Evolutionary conservation across 1,284 basidiomycete species (phyloP).

Genomic region (Microbotryomycetes sp.): DNA sequence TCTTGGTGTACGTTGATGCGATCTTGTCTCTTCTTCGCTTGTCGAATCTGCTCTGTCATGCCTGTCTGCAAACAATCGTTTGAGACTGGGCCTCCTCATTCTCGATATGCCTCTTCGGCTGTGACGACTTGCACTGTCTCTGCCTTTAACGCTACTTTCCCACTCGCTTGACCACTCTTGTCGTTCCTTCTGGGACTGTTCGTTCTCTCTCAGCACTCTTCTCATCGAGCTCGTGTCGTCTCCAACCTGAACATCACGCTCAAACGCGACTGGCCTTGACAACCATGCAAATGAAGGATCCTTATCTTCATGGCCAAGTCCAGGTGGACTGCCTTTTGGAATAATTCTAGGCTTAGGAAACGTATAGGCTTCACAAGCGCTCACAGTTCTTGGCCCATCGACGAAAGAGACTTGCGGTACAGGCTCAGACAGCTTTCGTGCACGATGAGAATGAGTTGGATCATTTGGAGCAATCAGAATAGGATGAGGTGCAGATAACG

Average conservation of each 20-base stretch:
- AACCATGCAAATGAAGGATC: too few species aligned
- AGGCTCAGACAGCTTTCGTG: too few species aligned
- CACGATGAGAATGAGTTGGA: too few species aligned
- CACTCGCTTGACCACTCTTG: slow-evolving; percentile 7
- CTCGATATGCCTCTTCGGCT: too few species aligned
- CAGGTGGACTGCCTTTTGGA: not conserved
- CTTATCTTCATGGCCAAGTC: too few species aligned
- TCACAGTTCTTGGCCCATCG: not conserved
- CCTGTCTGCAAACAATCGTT: not conserved
- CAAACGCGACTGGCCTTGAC: not conserved
- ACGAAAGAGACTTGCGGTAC: too few species aligned
- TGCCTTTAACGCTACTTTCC: not conserved
- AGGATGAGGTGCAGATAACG: not conserved
- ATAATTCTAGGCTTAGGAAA: slow-evolving; percentile 5
- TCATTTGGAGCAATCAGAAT: not conserved
- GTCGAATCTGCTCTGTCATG: not conserved
- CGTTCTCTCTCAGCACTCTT: slow-evolving; percentile 17
- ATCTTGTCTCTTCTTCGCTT: too few species aligned
- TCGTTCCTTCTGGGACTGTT: slow-evolving; percentile 11
- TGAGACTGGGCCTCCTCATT: not conserved
- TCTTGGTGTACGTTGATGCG: too few species aligned
- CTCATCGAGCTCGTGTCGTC: slow-evolving; percentile 14
- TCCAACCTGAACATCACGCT: not conserved
- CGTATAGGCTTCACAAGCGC: not conserved
- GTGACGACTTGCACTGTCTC: too few species aligned